These are phyloP conservation scores for Setomelanomma holmii DNA, from an alignment of 2,329 filamentous ascomycete species.

Conservation along the genomic window DNA sequence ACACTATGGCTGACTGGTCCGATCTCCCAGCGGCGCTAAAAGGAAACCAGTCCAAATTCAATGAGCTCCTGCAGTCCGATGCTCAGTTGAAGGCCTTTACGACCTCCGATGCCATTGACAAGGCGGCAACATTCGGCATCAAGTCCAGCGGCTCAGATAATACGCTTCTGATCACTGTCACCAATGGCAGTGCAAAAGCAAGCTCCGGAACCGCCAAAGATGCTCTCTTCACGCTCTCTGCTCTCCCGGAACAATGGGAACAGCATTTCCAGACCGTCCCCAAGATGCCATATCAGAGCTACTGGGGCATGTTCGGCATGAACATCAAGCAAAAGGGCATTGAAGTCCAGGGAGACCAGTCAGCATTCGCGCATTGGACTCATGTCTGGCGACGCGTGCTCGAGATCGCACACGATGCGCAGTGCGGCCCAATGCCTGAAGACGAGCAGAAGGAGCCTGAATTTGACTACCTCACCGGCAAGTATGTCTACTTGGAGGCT, in stretches of 20 bases:
- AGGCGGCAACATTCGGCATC: constrained; percentile 43
- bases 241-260: constrained; percentile 56
- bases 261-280: constrained; percentile 55
- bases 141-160: constrained; percentile 45
- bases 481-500: constrained; percentile 56
- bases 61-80: constrained; percentile 42
- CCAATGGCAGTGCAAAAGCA: constrained; percentile 38
- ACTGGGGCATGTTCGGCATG: constrained; percentile 57
- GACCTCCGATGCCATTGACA: constrained; percentile 43
- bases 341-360: constrained; percentile 56
- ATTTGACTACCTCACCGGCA: constrained; percentile 56
- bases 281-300: constrained; percentile 54
- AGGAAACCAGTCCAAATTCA: constrained; percentile 40
- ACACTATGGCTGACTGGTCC: constrained; percentile 41
- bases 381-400: constrained; percentile 58
- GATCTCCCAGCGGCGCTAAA: constrained; percentile 43
- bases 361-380: constrained; percentile 53
- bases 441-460: constrained; percentile 47
- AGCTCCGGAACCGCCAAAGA: constrained; percentile 39
- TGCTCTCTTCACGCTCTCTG: constrained; percentile 50
- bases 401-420: constrained; percentile 57
- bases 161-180: constrained; percentile 42
- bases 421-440: constrained; percentile 53
- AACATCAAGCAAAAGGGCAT: constrained; percentile 59
- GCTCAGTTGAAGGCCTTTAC: constrained; percentile 46